Evolutionary conservation across 2,329 filamentous ascomycete genomes (phyloP).

Genomic region (Pestalotiopsis sp.): DNA sequence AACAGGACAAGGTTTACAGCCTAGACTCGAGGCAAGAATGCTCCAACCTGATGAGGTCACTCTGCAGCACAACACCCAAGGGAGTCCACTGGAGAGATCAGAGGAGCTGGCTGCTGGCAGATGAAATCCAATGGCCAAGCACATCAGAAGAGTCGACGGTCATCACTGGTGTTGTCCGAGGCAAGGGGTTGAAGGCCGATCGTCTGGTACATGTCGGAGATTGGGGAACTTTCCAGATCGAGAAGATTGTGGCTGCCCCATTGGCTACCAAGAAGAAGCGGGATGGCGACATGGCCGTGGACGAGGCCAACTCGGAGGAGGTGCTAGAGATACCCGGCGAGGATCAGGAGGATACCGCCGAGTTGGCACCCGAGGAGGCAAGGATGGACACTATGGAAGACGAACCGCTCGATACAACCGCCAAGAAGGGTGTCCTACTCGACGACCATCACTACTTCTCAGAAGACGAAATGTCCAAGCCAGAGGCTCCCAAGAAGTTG

Average conservation of each 20-base stretch:
- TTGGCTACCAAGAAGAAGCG: slow-evolving; percentile 63
- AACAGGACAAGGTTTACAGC: slow-evolving; percentile 87
- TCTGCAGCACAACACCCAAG: slow-evolving; percentile 92
- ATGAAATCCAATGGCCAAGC: slow-evolving; percentile 74
- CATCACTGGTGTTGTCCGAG: slow-evolving; percentile 83
- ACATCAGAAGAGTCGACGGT: slow-evolving; percentile 65
- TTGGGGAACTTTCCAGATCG: slow-evolving; percentile 92
- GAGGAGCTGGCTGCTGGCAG: slow-evolving; percentile 91
- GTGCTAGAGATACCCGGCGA: slow-evolving; percentile 72
- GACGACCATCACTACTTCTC: slow-evolving; percentile 99
- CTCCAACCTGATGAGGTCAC: slow-evolving; percentile 83
- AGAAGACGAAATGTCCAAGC: slow-evolving; percentile 72
- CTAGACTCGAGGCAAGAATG: slow-evolving; percentile 89
- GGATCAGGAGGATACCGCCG: slow-evolving; percentile 81
- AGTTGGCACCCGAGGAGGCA: slow-evolving; percentile 84
- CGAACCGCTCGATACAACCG: slow-evolving; percentile 48
- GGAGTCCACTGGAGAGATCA: slow-evolving; percentile 96
- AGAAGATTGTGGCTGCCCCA: slow-evolving; percentile 81
- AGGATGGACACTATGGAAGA: slow-evolving; percentile 62
- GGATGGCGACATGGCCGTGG: slow-evolving; percentile 69
- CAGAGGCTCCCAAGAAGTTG: slow-evolving; percentile 69
- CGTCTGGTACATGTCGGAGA: slow-evolving; percentile 89
- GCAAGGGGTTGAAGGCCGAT: slow-evolving; percentile 85
- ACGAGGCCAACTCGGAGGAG: slow-evolving; percentile 56
- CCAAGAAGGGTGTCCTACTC: slow-evolving; percentile 84